Conservation (phyloP, 2,329 filamentous ascomycete species). For the Pseudophaeomoniella oleicola region DNA sequence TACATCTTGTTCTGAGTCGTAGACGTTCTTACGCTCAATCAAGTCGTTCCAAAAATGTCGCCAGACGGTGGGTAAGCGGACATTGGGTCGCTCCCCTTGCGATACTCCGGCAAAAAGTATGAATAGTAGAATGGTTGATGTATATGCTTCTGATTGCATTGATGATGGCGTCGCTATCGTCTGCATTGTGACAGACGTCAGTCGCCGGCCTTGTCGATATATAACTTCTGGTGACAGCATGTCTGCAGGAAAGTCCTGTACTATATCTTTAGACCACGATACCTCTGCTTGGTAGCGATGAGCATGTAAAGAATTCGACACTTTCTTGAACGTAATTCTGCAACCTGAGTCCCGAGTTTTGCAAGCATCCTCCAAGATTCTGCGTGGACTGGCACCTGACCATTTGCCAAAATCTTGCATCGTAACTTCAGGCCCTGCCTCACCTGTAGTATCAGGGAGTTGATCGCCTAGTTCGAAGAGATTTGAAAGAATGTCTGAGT, state of each 20-base stretch:
- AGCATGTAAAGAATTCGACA: conserved; percentile 62
- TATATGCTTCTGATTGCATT: conserved; percentile 74
- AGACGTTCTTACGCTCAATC: conserved; percentile 52
- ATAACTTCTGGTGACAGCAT: conserved; percentile 24
- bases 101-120: conserved; percentile 60
- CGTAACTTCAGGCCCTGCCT: conserved; percentile 36
- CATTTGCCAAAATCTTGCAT: conserved; percentile 77
- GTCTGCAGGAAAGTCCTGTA: conserved; percentile 29
- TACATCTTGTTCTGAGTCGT: conserved; percentile 58
- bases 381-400: conserved; percentile 59
- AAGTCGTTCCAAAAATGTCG: conserved; percentile 77
- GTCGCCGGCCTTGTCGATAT: conserved; percentile 28
- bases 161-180: conserved; percentile 57
- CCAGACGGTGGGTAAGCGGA: conserved; percentile 67
- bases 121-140: conserved; percentile 71
- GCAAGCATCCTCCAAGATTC: conserved; percentile 76
- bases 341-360: conserved; percentile 55
- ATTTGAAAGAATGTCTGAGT: conserved; percentile 28
- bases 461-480: background rate
- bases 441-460: background rate
- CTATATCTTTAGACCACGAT: conserved; percentile 62
- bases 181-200: conserved; percentile 56
- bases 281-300: conserved; percentile 63
- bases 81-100: conserved; percentile 73
- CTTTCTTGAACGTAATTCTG: conserved; percentile 50